Percentiles rank a stretch among this genome's conserved stretches.
Conservation (phyloP, 148 eudicot species). For the Heliosperma pusillum region DNA sequence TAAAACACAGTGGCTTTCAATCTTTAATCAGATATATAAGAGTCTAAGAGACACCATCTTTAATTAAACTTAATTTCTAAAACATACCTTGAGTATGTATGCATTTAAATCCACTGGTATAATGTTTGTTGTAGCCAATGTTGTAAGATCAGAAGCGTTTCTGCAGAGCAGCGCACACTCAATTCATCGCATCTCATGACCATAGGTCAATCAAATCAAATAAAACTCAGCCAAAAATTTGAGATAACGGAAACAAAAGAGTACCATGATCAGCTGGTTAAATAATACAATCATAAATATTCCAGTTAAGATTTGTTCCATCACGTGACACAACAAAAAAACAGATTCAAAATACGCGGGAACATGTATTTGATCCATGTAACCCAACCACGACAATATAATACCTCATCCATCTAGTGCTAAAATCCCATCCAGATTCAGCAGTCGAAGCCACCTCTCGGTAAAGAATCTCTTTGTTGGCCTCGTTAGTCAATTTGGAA, state of each 20-base stretch:
- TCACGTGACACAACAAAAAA: neutral
- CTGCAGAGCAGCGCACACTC: slow-evolving; percentile 39
- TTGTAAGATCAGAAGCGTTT: slow-evolving; percentile 74
- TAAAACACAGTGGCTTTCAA: neutral
- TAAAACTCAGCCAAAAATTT: neutral
- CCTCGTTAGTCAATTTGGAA: slow-evolving; percentile 32
- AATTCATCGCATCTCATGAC: neutral
- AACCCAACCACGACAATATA: neutral
- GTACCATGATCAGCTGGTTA: neutral
- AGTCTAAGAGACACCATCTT: neutral
- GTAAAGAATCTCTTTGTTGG: slow-evolving; percentile 54
- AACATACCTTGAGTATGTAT: slow-evolving; percentile 70
- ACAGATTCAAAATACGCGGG: neutral
- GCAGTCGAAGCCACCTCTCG: slow-evolving; percentile 86
- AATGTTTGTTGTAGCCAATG: slow-evolving; percentile 66
- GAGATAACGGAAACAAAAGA: neutral
- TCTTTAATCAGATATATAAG: no score
- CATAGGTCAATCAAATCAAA: neutral
- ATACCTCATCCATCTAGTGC: slow-evolving; percentile 97
- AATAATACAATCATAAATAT: neutral
- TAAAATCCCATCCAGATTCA: slow-evolving; percentile 98
- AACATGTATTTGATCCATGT: neutral
- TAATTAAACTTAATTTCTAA: neutral
- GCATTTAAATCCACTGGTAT: slow-evolving; percentile 91
- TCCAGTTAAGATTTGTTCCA: neutral